phyloP scores from a whole-genome alignment of 2,329 filamentous ascomycete species.

The Fusarium sp. region DNA sequence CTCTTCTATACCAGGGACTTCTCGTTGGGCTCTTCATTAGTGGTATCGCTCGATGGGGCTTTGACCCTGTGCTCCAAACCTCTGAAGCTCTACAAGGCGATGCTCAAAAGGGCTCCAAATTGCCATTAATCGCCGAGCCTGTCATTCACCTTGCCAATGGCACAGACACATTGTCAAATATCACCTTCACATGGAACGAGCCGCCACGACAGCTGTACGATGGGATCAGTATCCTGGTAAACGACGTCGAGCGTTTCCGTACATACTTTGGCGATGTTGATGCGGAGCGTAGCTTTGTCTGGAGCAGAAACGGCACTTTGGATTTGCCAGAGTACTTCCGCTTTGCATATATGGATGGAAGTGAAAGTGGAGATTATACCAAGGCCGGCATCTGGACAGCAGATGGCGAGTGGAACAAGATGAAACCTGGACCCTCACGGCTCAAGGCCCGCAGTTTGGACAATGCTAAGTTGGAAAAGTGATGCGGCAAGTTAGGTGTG shows the following conservation, averaged over 20 bases:
- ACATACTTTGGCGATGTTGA: constrained; percentile 71
- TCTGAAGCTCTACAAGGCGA: constrained; percentile 76
- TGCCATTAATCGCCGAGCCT: constrained; percentile 65
- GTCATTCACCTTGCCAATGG: constrained; percentile 56
- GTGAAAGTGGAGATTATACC: constrained; percentile 74
- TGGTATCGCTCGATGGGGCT: constrained; percentile 90
- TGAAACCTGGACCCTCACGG: constrained; percentile 70
- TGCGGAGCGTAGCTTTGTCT: constrained; percentile 62
- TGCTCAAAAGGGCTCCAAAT: constrained; percentile 68
- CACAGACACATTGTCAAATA: constrained; percentile 65
- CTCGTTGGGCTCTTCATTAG: constrained; percentile 93
- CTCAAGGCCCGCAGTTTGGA: constrained; percentile 48
- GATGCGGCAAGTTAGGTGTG: neutral
- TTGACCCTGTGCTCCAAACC: constrained; percentile 88
- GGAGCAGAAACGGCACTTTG: constrained; percentile 61
- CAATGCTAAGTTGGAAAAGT: constrained; percentile 35
- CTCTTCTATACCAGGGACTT: constrained; percentile 88
- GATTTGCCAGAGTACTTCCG: constrained; percentile 76
- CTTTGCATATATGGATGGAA: constrained; percentile 78
- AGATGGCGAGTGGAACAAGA: constrained; percentile 72
- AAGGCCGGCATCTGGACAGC: constrained; percentile 77
- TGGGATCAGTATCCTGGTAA: constrained; percentile 82
- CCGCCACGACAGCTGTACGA: constrained; percentile 67
- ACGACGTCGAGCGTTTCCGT: constrained; percentile 85
- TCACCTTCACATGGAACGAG: constrained; percentile 67